Conservation (phyloP, 2,329 filamentous ascomycete genomes). For the Ophiostoma pallidulum region DNA sequence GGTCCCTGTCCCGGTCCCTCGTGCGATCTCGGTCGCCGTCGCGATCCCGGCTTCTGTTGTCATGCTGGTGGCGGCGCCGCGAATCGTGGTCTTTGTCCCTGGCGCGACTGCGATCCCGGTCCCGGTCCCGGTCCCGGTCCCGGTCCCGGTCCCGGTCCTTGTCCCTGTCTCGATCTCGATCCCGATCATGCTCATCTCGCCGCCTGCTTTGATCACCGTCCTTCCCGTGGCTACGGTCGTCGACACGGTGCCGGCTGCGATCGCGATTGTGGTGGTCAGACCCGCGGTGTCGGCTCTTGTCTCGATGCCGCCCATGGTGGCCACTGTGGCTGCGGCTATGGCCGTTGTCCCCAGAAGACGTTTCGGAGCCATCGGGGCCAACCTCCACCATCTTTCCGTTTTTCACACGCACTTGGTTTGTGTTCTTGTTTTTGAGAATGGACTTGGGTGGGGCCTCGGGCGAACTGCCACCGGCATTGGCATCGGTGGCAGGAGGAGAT, state of each 20-base stretch:
- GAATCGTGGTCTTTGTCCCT: constrained; percentile 5
- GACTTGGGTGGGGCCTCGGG: constrained; percentile 36
- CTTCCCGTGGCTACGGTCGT: constrained; percentile 16
- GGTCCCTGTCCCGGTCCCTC: constrained; percentile 21
- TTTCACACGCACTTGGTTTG: constrained; percentile 46
- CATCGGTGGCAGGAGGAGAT: constrained; percentile 21
- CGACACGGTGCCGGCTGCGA: constrained; percentile 21
- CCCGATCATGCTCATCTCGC: too few species aligned
- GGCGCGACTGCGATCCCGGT: too few species aligned
- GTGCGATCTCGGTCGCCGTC: constrained; percentile 22
- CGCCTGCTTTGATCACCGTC: constrained; percentile 20
- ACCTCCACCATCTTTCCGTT: constrained; percentile 37
- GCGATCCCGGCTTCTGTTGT: constrained; percentile 21
- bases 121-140: constrained; percentile 18
- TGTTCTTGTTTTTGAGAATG: constrained; percentile 53
- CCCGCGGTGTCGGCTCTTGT: too few species aligned
- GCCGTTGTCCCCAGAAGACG: constrained; percentile 6
- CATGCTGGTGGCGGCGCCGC: not conserved
- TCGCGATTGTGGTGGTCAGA: constrained; percentile 26
- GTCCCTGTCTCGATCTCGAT: constrained; percentile 15
- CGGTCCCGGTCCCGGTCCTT: constrained; percentile 17
- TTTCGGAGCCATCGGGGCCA: constrained; percentile 22
- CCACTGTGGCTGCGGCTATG: not conserved
- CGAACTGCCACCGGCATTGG: constrained; percentile 13
- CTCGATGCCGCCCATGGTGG: constrained; percentile 18